phyloP scores from a whole-genome alignment of 768 basidiomycete species.

The Rhizopogon sp. region DNA sequence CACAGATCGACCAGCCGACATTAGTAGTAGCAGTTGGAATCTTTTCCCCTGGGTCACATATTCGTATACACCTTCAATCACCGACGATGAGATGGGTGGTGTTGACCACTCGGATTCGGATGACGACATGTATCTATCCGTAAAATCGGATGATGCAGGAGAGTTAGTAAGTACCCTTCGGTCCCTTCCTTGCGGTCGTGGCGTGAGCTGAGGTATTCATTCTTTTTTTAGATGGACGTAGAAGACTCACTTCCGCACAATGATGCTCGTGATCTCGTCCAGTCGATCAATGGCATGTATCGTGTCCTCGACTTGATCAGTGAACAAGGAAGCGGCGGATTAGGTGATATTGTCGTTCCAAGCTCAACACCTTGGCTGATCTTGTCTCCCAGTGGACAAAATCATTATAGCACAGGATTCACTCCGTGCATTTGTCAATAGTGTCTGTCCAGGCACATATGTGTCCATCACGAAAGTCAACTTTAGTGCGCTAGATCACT shows the following conservation, averaged over 20 bases:
- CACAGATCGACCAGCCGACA: background rate
- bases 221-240: conserved; percentile 12
- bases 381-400: conserved; percentile 44
- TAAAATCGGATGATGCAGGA: background rate
- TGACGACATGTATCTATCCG: background rate
- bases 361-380: background rate
- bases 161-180: background rate
- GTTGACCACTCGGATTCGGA: background rate
- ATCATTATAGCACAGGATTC: conserved; percentile 54
- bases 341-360: conserved; percentile 31
- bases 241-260: conserved; percentile 1
- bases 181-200: background rate
- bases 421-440: conserved; percentile 43
- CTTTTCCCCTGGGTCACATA: too few relatives aligned
- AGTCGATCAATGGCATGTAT: conserved; percentile 42
- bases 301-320: conserved; percentile 49
- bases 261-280: conserved; percentile 16
- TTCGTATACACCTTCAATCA: too few relatives aligned
- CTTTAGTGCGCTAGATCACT: conserved; percentile 46
- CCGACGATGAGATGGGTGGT: too few relatives aligned
- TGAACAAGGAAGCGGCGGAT: conserved; percentile 45
- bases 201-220: background rate
- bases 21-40: too few relatives aligned
- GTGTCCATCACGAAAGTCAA: conserved; percentile 50
- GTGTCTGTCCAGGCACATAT: conserved; percentile 46